Conservation (phyloP, 2,329 filamentous ascomycete species). For the Scedosporium apiospermum region DNA sequence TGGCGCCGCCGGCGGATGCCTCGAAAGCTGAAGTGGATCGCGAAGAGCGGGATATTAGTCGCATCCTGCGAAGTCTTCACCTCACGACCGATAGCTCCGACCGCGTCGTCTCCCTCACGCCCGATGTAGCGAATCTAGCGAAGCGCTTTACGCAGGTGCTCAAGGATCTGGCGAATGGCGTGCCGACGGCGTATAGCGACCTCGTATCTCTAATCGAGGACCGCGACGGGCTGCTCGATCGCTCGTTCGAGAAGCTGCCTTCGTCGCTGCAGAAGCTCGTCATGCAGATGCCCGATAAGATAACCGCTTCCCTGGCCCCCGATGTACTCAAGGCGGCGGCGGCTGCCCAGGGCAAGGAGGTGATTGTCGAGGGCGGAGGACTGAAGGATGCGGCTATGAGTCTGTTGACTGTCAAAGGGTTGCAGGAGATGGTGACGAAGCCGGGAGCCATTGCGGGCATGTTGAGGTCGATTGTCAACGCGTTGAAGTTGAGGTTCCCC, state of each 20-base stretch:
- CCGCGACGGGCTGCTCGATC: constrained; percentile 48
- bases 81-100: constrained; percentile 72
- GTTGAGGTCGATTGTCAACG: constrained; percentile 83
- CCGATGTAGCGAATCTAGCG: constrained; percentile 73
- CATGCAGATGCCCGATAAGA: constrained; percentile 71
- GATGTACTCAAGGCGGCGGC: constrained; percentile 74
- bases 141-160: constrained; percentile 81
- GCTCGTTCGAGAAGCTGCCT: constrained; percentile 60
- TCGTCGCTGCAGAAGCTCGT: constrained; percentile 77
- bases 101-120: constrained; percentile 73
- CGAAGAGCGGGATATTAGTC: constrained; percentile 63
- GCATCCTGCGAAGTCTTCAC: constrained; percentile 76
- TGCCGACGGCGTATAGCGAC: constrained; percentile 86
- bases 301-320: constrained; percentile 66
- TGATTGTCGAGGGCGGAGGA: constrained; percentile 35
- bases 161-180: constrained; percentile 85
- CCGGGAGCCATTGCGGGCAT: constrained; percentile 79
- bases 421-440: constrained; percentile 75
- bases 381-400: constrained; percentile 48
- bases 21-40: constrained; percentile 31
- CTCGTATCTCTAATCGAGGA: constrained; percentile 57
- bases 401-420: constrained; percentile 58
- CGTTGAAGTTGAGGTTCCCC: constrained; percentile 78
- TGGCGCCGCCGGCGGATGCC: constrained; percentile 24
- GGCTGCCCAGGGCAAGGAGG: constrained; percentile 59